Percentiles rank a stretch among this genome's conserved stretches.
phyloP scores from a whole-genome alignment of 768 basidiomycete species.

The Sistotremastrum suecicum region DNA sequence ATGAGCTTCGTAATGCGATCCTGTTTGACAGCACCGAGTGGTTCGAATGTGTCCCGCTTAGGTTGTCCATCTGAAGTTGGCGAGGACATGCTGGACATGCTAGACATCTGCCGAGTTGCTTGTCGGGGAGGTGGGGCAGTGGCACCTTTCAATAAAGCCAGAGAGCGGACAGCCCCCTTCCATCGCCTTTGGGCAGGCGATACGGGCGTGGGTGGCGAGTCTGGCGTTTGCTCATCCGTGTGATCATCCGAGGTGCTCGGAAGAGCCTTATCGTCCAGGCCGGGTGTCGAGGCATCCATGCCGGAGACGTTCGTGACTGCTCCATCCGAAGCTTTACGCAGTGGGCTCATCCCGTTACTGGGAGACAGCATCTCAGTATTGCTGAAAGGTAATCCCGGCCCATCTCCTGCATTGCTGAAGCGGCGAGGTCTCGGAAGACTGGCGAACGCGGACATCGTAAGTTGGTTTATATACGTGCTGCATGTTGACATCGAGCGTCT shows the following conservation, averaged over 20 bases:
- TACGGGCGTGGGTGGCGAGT: background rate
- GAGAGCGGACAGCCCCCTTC: slow-evolving; percentile 28
- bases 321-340: too few species aligned
- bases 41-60: slow-evolving; percentile 8
- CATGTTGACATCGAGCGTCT: too few species aligned
- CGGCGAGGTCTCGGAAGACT: background rate
- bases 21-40: slow-evolving; percentile 22
- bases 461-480: too few species aligned
- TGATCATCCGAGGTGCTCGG: slow-evolving; percentile 15
- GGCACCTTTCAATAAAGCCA: slow-evolving; percentile 28
- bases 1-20: slow-evolving; percentile 42
- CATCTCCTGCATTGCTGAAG: background rate
- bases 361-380: too few species aligned
- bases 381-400: too few species aligned
- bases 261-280: background rate
- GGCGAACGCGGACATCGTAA: background rate
- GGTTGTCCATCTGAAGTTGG: background rate
- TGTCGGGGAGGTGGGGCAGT: slow-evolving; percentile 14
- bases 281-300: too few species aligned
- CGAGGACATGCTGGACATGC: slow-evolving; percentile 1
- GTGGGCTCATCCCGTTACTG: too few species aligned
- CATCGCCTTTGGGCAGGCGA: slow-evolving; percentile 19
- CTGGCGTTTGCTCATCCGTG: slow-evolving; percentile 10
- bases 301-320: too few species aligned
- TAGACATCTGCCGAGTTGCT: slow-evolving; percentile 18